Evolutionary conservation across 75 land plant genomes (phyloP).

Genomic region (Picea glauca): DNA sequence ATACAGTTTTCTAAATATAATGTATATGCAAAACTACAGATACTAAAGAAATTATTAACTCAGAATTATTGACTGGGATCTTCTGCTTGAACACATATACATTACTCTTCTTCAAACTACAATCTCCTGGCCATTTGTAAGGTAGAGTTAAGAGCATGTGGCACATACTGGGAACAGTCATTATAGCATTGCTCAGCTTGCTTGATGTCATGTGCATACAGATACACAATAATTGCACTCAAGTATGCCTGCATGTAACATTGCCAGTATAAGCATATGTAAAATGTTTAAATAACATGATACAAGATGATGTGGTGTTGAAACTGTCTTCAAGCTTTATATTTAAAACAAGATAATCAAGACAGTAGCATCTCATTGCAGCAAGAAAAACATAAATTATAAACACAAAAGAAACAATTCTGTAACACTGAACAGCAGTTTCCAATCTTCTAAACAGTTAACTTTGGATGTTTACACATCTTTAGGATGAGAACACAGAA

Average conservation of each 20-base stretch:
- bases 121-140: background rate
- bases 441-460: too few relatives aligned
- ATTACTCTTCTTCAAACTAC: background rate
- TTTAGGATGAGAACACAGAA: too few relatives aligned
- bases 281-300: background rate
- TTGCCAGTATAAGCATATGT: background rate
- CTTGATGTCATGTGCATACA: constrained; percentile 81
- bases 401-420: too few relatives aligned
- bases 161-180: constrained; percentile 91
- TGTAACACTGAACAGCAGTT: too few relatives aligned
- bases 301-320: background rate
- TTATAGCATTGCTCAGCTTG: constrained; percentile 94
- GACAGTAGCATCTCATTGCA: background rate
- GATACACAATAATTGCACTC: constrained; percentile 89
- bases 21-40: background rate
- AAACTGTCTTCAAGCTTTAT: background rate
- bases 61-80: background rate
- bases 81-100: background rate
- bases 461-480: too few relatives aligned
- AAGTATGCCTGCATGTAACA: constrained; percentile 72
- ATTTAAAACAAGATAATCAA: background rate
- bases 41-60: background rate
- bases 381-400: too few relatives aligned
- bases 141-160: background rate
- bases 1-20: background rate